Base-by-base conservation (phyloP, 345 rosid genomes). In the Euphorbia tirucalli region DNA sequence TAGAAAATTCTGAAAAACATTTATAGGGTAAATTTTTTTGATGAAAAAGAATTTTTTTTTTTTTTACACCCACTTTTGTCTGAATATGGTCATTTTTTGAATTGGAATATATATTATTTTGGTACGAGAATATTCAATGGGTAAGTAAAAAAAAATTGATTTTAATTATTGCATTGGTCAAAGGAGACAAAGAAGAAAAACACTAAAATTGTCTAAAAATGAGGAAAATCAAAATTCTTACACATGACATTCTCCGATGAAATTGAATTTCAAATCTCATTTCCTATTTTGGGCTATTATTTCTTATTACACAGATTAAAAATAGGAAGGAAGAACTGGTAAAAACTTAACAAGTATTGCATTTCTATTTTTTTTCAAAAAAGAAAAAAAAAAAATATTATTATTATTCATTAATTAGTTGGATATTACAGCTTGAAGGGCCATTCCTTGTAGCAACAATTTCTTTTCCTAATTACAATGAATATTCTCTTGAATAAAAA, bases 261-360 rank as follows among this genome's bases (percentile, higher is more conserved):
- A 59, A 30, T 28, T 27, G 10, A 59, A 37, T 7, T 57, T 1
- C 8, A 57, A 57, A 57, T 57, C 31, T 21, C 30, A 30, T 60
- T 25, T n/a, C 27, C 32, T 2, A n/a, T 60, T 31, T 16, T 18
- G 43, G 1, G 25, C 25, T 7, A 7, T 37, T 35, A 4, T 31
- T 55, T 55, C 27, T 55, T 46, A 11, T 13, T 7, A 13, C 52
- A 46, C 16, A 56, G 63, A 21, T 63, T 62, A 65, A 65, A 65
- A 46, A 65, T 65, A 65, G 56, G 22, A 65, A 65, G 56, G 22
- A 65, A 46, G 37, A 46, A 65, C 13, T 44, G 39, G 56, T 27
- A 65, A 44, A 46, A 65, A 1, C 21, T 44, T 32, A 61, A 18
- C 37, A 41, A 39, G 15, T 41, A 8, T 6, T 2, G 28, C 43